Evolutionary conservation across 805 yeast genomes (phyloP), one percentile per base, ranked within the genome.

Genomic region (Lipomyces sp.): DNA sequence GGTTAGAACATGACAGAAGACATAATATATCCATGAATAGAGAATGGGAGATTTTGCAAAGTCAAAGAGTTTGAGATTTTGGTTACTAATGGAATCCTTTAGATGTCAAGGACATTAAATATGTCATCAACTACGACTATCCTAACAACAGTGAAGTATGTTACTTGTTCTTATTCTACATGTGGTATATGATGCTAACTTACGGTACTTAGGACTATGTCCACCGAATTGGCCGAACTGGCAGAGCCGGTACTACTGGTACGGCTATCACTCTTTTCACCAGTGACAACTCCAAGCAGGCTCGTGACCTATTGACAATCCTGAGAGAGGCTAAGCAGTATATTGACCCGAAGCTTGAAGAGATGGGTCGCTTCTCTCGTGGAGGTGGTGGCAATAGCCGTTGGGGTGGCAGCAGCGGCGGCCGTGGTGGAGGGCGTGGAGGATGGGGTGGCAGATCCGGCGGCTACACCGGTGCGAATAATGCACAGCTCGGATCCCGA

Each of bases 211-310:
- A 64, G 64, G 98, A 95, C 83, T 94, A 94, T 79, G 98, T 94
- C 71, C 99, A 94, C 80, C 88, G 99, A 83, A 95, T 94, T 77
- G 99, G 99, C 80, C 93, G 98, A 87, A 93, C 99, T 72, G 99
- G 99, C 79, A 92, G 99, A 86, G 99, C 98, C 73, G 98, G 98
- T 79, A 88, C 92, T 70, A 84, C 85, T 70, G 99, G 99, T 85
- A 93, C 95, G 69, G 98, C 99, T 64, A 86, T 92, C 72, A 91
- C 98, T 7, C 87, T 94, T 79, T 95, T 95, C 86, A 92, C 98
- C 66, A 90, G 87, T 71, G 93, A 84, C 72, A 91, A 92, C 84
- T 83, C 91, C 74, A 87, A 89, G 81, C 86, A 92, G 80, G 98
- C 98, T 73, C 90, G 90, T 75, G 95, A 92, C 75, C 85, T 95